Conservation (phyloP, 768 basidiomycete species). For the Suillus weaverae region DNA sequence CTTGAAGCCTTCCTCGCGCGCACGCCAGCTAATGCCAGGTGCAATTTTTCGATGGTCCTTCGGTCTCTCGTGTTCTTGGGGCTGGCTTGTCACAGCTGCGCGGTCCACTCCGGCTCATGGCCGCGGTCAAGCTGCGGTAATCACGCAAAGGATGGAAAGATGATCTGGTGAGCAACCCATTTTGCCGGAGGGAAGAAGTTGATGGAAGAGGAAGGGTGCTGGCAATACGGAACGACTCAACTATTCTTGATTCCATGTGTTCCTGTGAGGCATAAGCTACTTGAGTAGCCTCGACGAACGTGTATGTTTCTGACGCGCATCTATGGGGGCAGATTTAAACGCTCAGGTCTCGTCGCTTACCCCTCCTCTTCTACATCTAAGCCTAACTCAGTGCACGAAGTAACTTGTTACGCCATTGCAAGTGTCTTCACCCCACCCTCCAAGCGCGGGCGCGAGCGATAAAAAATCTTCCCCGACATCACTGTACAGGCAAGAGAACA, state of each 20-base stretch:
- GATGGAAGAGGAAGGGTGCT: constrained; percentile 45
- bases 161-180: constrained; percentile 43
- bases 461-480: constrained; percentile 50
- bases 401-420: constrained; percentile 52
- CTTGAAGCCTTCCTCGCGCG: too few relatives aligned
- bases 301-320: background rate
- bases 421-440: constrained; percentile 54
- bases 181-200: background rate
- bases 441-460: constrained; percentile 46
- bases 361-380: background rate
- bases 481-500: constrained; percentile 53
- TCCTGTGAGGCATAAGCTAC: constrained; percentile 58
- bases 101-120: too few relatives aligned
- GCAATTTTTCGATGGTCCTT: too few relatives aligned
- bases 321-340: constrained; percentile 37
- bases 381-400: constrained; percentile 26
- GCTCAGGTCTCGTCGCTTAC: constrained; percentile 32
- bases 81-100: too few relatives aligned
- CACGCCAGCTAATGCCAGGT: too few relatives aligned
- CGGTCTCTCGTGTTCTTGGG: too few relatives aligned
- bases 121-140: too few relatives aligned
- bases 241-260: constrained; percentile 51
- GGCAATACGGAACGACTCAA: constrained; percentile 46
- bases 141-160: constrained; percentile 43
- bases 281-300: background rate